Evolutionary conservation across 2,329 filamentous ascomycete genomes (phyloP), one percentile per base, ranked within the genome.

Genomic region (Talaromyces sp.): DNA sequence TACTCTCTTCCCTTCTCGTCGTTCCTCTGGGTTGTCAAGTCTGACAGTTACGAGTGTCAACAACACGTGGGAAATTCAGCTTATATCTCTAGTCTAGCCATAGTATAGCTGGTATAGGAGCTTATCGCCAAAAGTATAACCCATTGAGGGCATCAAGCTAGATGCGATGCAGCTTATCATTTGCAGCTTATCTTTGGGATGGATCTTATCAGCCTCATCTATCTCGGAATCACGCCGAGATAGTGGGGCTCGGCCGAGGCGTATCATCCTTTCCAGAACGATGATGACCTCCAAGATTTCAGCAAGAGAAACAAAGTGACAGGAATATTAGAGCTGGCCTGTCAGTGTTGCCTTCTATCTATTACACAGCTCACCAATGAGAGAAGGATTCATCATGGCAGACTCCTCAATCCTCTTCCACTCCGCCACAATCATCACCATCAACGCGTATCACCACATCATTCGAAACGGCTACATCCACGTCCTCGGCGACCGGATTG

Each of bases 361-460:
- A 34, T 34, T 34, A 34, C 10, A 10, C 31, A 10, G 31, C 31
- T 34, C 31, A 34, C 31, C 8, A 34, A 34, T 11, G 31, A 34
- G 2, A n/a, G 8, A 34, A 11, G 31, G 11, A 2, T 34, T 13
- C 19, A 40, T 34, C 25, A 63, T 63, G 61, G 25, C 49, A 56
- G 10, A 43, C 22, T n/a, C 38, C 1, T 67, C 63, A 60, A 70
- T 61, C 53, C 58, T 70, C 13, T 68, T 69, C 29, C 51, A 69
- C 63, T 65, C 64, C 15, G 68, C 69, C 4, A 70, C 69, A 11
- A 67, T 70, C 29, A 60, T 70, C 56, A 67, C 67, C 43, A 38
- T 73, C 60, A 68, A 72, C 38, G 27, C 38, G 65, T 47, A 64
- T 38, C 51, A 70, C 19, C 53, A 70, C 40, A 51, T 70, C 6